Evolutionary conservation across 352 stramenopile species (phyloP), one percentile per base, ranked within the genome.

Genomic region (Phytophthora multivora): DNA sequence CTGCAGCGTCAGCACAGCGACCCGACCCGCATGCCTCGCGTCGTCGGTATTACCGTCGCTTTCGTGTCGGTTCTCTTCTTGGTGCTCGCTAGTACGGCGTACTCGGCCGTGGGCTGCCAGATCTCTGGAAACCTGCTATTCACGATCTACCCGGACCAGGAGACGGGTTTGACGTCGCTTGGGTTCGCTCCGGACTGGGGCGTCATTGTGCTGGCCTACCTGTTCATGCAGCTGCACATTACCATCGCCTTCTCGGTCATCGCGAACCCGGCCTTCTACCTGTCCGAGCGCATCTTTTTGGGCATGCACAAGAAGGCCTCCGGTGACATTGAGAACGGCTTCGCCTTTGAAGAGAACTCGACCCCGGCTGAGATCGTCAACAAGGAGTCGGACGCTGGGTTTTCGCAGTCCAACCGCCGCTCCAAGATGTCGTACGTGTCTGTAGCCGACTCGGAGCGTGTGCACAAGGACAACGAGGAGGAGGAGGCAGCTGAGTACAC

Each of bases 71-170:
- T 57, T 12, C 58, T 90, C 21, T 88, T 90, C 61, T 21, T 88
- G 9, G 50, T 76, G 25, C 58, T 90, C 9, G 71, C 69, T 0
- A 63, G 60, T 49, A 79, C 71, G 13, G 69, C 73, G 23, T 88
- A 86, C 67, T 84, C 75, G 36, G 71, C 71, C 2, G 66, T 86
- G 4, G 81, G 81, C 5, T 89, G 81, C 62, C 81, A 89, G 64
- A 88, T 90, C 51, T 75, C 72, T 9, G 75, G 79, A 30, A 90
- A 90, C 66, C 45, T 91, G 58, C 66, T 89, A 9, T 91, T 88
- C 57, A 77, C 77, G 10, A 88, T 91, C 45, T 86, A 76, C 68
- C 71, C 73, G 8, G 54, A 79, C 53, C n/a, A 16, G 8, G 54
- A 63, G 0, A 76, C 67, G 0, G 65, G 64, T 1, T 26, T 80